These are phyloP conservation scores for Cylindrodendrum hubeiense DNA, from an alignment of 2,329 filamentous ascomycete genomes.

Conservation along the genomic window DNA sequence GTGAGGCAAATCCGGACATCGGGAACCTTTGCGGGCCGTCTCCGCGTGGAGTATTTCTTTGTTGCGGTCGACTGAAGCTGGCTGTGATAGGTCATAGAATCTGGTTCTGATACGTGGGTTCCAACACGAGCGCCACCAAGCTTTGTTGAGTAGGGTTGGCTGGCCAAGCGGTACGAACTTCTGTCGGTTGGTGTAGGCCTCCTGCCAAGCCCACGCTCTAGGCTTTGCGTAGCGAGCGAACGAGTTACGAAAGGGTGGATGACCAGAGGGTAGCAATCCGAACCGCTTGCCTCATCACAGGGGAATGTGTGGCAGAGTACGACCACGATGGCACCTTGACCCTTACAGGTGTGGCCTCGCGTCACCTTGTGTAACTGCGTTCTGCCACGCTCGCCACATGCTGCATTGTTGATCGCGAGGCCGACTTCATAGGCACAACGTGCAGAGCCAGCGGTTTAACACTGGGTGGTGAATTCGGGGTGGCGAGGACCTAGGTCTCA, in stretches of 20 bases:
- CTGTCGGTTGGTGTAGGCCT: neutral
- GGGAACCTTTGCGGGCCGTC: slow-evolving; percentile 10
- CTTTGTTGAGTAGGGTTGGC: neutral
- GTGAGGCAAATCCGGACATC: slow-evolving; percentile 7
- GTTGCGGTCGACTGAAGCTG: neutral
- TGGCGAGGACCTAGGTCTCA: too few species aligned
- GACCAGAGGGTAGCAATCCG: slow-evolving; percentile 11
- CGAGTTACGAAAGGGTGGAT: neutral
- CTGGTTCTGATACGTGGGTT: neutral
- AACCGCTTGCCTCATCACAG: slow-evolving; percentile 16
- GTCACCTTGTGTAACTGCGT: slow-evolving; percentile 31
- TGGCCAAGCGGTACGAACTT: neutral
- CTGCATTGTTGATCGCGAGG: slow-evolving; percentile 11
- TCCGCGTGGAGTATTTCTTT: slow-evolving; percentile 6
- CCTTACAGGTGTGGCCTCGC: slow-evolving; percentile 26
- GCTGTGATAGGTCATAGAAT: neutral
- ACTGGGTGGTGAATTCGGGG: neutral
- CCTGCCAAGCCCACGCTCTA: neutral
- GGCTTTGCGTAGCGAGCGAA: neutral
- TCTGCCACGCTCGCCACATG: slow-evolving; percentile 32
- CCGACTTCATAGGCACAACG: neutral
- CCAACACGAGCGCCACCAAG: neutral
- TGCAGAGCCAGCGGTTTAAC: neutral
- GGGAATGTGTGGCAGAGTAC: slow-evolving; percentile 24
- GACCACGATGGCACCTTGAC: slow-evolving; percentile 14